Conservation (phyloP, 768 basidiomycete species). For the Hortiboletus flavorubellus region DNA sequence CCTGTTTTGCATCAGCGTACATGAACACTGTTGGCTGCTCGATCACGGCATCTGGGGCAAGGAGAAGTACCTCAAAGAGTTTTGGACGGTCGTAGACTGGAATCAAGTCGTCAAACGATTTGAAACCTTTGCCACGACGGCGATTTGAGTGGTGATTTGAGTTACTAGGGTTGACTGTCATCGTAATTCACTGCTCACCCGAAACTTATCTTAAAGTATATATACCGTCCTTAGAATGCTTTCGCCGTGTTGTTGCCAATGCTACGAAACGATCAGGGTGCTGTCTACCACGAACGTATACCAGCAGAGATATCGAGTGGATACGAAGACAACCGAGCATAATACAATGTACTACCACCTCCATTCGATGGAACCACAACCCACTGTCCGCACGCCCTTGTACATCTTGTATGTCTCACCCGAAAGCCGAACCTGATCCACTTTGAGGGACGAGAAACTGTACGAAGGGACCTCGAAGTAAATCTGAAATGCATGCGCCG, state of each 20-base stretch:
- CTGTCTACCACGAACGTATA: not conserved
- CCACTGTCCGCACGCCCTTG: constrained; percentile 77
- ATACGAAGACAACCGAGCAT: not conserved
- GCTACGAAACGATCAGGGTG: not conserved
- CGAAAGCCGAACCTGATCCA: constrained; percentile 79
- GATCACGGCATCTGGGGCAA: constrained; percentile 91
- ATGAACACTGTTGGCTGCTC: constrained; percentile 88
- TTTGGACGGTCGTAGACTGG: constrained; percentile 87
- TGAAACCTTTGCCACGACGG: constrained; percentile 17
- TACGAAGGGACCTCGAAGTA: constrained; percentile 66
- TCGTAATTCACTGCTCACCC: constrained; percentile 25
- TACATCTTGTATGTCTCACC: constrained; percentile 87
- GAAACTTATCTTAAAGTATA: constrained; percentile 10
- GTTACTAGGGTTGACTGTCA: constrained; percentile 2
- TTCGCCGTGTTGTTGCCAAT: not conserved
- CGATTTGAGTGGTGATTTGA: constrained; percentile 9
- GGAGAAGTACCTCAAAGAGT: constrained; percentile 77
- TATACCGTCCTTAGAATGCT: constrained; percentile 12
- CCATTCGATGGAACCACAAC: constrained; percentile 32
- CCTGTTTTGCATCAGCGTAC: constrained; percentile 71
- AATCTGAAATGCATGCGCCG: constrained; percentile 72
- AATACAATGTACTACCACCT: constrained; percentile 23
- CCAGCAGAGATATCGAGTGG: not conserved
- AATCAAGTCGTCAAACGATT: constrained; percentile 43
- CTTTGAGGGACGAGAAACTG: constrained; percentile 76